Evolutionary conservation across 2,329 filamentous ascomycete species (phyloP), one percentile per base, ranked within the genome.

Genomic region (Cordyceps tenuipes): DNA sequence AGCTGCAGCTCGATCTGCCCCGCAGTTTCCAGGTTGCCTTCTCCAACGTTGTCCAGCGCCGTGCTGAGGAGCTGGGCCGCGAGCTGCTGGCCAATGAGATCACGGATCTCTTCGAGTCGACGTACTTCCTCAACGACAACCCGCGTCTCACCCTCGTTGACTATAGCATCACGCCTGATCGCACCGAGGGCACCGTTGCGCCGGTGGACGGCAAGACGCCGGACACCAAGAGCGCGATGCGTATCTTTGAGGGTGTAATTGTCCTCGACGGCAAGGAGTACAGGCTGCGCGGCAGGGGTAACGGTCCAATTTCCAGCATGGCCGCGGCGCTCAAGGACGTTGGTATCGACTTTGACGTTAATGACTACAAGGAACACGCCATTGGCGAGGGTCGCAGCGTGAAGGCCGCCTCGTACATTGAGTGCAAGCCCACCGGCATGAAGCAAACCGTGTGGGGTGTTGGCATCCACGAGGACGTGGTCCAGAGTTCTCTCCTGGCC

Each of bases 341-440:
- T 39, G 90, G 90, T 61, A 87, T 97, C 64, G 87, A 95, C 69
- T 79, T 97, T 26, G 93, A 97, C 70, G 91, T 97, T 56, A 84
- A 87, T 50, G 91, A 97, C 72, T 97, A 97, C 79, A 96, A 95
- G 79, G 94, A 97, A 74, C 93, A 97, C 75, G 88, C 92, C 31
- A 91, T 97, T 66, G 91, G 91, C 65, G 79, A 81, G 56, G 90
- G 90, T 63, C 83, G 85, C 61, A 84, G 91, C 63, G 90, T 93
- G 65, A 95, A 95, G 78, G 93, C 93, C n/a, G 93, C 91, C 2
- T 90, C 92, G 2, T 97, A 95, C 71, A 96, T 97, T 64, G 90
- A 97, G 73, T 96, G 91, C 74, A 91, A 82, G 31, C 81, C 86
- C 21, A 75, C 82, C 4, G 84, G 82, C 51, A 87, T 80, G 63